Evolutionary conservation across 75 land plant species (phyloP), one percentile per base, ranked within the genome.

Genomic region (Pinus taeda): DNA sequence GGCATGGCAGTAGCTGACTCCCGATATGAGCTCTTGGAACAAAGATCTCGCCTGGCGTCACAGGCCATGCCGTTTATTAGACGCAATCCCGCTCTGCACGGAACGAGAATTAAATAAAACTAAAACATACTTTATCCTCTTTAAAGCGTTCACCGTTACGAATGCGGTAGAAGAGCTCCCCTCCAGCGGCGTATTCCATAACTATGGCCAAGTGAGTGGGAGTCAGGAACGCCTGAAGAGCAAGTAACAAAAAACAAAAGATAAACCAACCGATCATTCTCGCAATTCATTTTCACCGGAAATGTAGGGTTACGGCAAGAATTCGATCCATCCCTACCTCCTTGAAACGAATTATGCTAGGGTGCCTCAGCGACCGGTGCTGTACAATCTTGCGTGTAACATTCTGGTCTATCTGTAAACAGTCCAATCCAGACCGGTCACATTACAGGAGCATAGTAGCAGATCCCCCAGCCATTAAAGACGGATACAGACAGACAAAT

Each of bases 261-360:
- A 49, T 8, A 49, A 49, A 49, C 11, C 53, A 49, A 2, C 53
- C 53, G 53, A 49, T 49, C 53, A 49, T 8, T 9, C 12, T 9
- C 53, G 0, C 53, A 49, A 1, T 49, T 49, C 53, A 1, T 49
- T 49, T 8, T 1, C 9, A 8, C 11, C 2, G 9, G 11, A 49
- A 49, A 8, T 49, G 53, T 9, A 49, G 9, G 53, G 0, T 2
- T 49, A 49, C 53, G 21, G 11, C 53, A 3, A 9, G 71, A 53
- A 6, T 42, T 42, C 22, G 24, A 42, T 8, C 71, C 45, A 1
- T 17, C 6, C 14, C 22, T 57, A 86, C 93, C 88, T 90, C 93
- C 77, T 90, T 90, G 78, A 90, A 90, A 24, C 88, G 75, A 57
- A 90, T 84, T 42, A 90, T 88, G 57, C 86, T 90, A n/a, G 93